A percentile compares a stretch with the other conserved stretches of the same genome.
These are phyloP conservation scores for Aspergillus viridinutans DNA, from an alignment of 2,329 filamentous ascomycete genomes.

Conservation along the genomic window DNA sequence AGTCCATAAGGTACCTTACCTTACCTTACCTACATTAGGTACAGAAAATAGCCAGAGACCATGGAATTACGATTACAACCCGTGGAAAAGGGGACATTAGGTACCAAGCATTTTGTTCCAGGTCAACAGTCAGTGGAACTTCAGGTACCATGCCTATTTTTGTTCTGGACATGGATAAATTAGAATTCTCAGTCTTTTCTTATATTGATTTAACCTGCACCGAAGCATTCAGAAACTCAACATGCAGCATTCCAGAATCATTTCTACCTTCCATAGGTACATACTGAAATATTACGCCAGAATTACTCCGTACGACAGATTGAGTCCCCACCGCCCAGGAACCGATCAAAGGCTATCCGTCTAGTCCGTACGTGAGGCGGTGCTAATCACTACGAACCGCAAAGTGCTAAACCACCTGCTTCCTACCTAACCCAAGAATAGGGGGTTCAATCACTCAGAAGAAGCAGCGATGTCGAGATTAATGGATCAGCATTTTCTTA, in stretches of 20 bases:
- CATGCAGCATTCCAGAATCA: not conserved
- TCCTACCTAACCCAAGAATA: not conserved
- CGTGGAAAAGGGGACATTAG: not conserved
- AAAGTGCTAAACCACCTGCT: not conserved
- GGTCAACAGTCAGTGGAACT: not conserved
- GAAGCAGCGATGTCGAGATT: not conserved
- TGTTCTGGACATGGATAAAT: not conserved
- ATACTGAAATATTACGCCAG: not conserved
- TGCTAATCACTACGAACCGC: not conserved
- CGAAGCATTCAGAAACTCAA: not conserved
- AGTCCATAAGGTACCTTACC: constrained; percentile 6
- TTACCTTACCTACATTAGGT: constrained; percentile 8
- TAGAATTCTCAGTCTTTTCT: too few species aligned
- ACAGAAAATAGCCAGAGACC: constrained; percentile 7
- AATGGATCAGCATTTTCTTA: not conserved
- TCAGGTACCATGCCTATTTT: not conserved
- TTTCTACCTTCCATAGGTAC: not conserved
- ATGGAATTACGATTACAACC: constrained; percentile 14
- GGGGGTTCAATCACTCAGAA: not conserved
- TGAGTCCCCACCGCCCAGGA: not conserved
- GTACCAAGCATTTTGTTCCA: not conserved
- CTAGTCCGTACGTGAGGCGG: not conserved
- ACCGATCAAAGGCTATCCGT: not conserved
- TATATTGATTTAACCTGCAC: not conserved
- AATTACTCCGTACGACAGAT: not conserved